A percentile compares a stretch with the other conserved stretches of the same genome.
These are phyloP conservation scores for Purpureocillium lavendulum DNA, from an alignment of 2,329 filamentous ascomycete genomes.

Conservation along the genomic window DNA sequence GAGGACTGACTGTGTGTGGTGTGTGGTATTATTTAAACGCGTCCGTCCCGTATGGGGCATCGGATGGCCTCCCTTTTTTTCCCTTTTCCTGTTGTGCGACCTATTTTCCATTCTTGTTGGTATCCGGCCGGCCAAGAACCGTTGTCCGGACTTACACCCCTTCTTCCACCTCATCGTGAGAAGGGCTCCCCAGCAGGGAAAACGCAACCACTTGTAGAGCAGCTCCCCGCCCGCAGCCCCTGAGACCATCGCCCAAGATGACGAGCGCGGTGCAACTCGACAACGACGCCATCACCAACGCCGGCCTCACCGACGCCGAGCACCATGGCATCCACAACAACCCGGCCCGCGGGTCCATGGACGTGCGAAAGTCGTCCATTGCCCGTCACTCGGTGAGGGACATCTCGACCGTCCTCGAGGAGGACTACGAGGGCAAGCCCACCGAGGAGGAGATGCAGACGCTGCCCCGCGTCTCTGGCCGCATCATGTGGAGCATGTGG, in stretches of 20 bases:
- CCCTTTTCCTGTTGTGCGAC: background rate
- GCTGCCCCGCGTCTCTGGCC: slow-evolving; percentile 55
- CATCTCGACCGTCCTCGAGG: slow-evolving; percentile 12
- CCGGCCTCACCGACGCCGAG: slow-evolving; percentile 23
- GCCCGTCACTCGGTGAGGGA: slow-evolving; percentile 8
- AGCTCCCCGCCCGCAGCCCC: background rate
- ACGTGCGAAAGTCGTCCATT: slow-evolving; percentile 12
- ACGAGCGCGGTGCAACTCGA: slow-evolving; percentile 25
- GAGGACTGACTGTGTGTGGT: too few relatives aligned
- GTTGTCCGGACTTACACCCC: too few relatives aligned
- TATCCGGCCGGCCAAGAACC: too few relatives aligned
- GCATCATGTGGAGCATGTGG: slow-evolving; percentile 58
- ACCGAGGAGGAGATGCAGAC: slow-evolving; percentile 54
- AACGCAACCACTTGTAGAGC: too few relatives aligned
- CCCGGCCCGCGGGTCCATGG: slow-evolving; percentile 19
- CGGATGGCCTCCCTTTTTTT: background rate
- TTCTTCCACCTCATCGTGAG: too few relatives aligned
- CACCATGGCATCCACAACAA: slow-evolving; percentile 16
- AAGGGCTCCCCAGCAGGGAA: too few relatives aligned
- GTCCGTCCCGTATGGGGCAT: background rate
- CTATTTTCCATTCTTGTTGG: too few relatives aligned
- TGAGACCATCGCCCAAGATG: slow-evolving; percentile 15
- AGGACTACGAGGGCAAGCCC: slow-evolving; percentile 32
- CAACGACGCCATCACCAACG: slow-evolving; percentile 24
- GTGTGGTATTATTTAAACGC: background rate